Evolutionary conservation across 371 early-diverging fungal species (phyloP), one percentile per base, ranked within the genome.

Genomic region (Lichtheimia ornata): DNA sequence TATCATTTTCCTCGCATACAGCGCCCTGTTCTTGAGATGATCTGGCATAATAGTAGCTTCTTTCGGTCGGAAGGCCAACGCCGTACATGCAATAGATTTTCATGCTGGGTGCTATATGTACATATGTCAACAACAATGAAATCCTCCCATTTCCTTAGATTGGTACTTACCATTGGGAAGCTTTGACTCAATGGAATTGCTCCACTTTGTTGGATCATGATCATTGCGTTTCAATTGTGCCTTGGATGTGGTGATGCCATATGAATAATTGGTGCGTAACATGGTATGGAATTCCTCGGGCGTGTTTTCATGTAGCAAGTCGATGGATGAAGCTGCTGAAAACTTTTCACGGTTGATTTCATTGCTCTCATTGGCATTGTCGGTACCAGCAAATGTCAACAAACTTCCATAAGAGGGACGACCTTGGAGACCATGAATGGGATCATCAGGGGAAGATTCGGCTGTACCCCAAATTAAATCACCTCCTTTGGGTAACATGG

Each of bases 401-500:
- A 79, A 74, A 40, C 74, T 73, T 14, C 73, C 78, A 63, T 67
- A 76, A 1, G 80, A 66, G 5, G 69, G 70, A 13, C 72, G 56
- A n/a, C 65, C 30, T 22, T 59, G 59, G 5, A 54, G 56, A n/a
- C n/a, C 22, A 12, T 61, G 43, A 88, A 52, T 28, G 4, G 63
- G 63, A 24, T 63, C 63, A 59, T 93, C 93, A 5, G 93, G 91
- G 14, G 93, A 92, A 13, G 72, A 58, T 0, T 69, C 60, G 15
- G 65, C 50, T 17, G 78, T 74, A 15, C 96, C 94, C 97, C 97
- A 97, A 44, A 97, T 65, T 0, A 70, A 70, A 27, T 89, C 76
- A 30, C 94, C 95, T 43, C 98, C 98, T 68, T 93, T 94, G 52
- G 95, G 96, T 12, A 96, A 67, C 83, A 95, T 81, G 35, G 84